Evolutionary conservation across 2,329 filamentous ascomycete species (phyloP).

Genomic region (Cytospora leucostoma): DNA sequence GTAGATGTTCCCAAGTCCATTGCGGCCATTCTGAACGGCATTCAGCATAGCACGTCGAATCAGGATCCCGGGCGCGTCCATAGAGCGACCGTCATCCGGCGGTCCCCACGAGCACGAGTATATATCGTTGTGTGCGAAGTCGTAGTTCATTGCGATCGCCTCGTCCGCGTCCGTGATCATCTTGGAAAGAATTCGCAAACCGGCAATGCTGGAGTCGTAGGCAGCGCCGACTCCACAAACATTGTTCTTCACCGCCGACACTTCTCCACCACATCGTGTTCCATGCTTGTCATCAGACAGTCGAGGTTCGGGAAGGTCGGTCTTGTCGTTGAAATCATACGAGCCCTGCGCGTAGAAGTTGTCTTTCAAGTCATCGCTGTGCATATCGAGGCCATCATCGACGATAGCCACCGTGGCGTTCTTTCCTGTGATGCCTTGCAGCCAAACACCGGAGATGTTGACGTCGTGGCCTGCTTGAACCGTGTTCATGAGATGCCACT

Average conservation of each 20-base stretch:
- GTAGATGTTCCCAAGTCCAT: slow-evolving; percentile 83
- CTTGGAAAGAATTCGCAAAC: slow-evolving; percentile 89
- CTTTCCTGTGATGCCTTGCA: slow-evolving; percentile 85
- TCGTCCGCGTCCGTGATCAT: slow-evolving; percentile 91
- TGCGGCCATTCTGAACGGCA: slow-evolving; percentile 83
- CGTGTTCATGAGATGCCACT: slow-evolving; percentile 94
- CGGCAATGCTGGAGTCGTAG: slow-evolving; percentile 86
- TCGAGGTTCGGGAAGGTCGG: slow-evolving; percentile 76
- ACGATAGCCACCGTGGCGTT: slow-evolving; percentile 91
- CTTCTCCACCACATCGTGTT: slow-evolving; percentile 91
- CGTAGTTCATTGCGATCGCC: slow-evolving; percentile 88
- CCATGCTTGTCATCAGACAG: slow-evolving; percentile 86
- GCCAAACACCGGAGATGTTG: slow-evolving; percentile 94
- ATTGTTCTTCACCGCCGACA: slow-evolving; percentile 87
- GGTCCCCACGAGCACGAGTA: slow-evolving; percentile 99
- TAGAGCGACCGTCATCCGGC: slow-evolving; percentile 86
- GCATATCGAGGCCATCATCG: slow-evolving; percentile 94
- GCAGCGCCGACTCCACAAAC: slow-evolving; percentile 95
- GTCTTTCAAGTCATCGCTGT: slow-evolving; percentile 85
- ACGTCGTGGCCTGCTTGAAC: slow-evolving; percentile 83
- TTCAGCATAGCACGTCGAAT: slow-evolving; percentile 91
- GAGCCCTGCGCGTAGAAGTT: slow-evolving; percentile 95
- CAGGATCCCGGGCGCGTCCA: slow-evolving; percentile 89
- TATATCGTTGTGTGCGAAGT: slow-evolving; percentile 87
- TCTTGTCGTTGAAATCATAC: slow-evolving; percentile 92